Percentiles rank a stretch among this genome's conserved stretches.
These are phyloP conservation scores for Myxozyma nipponensis DNA, from an alignment of 805 yeast genomes.

Conservation along the genomic window DNA sequence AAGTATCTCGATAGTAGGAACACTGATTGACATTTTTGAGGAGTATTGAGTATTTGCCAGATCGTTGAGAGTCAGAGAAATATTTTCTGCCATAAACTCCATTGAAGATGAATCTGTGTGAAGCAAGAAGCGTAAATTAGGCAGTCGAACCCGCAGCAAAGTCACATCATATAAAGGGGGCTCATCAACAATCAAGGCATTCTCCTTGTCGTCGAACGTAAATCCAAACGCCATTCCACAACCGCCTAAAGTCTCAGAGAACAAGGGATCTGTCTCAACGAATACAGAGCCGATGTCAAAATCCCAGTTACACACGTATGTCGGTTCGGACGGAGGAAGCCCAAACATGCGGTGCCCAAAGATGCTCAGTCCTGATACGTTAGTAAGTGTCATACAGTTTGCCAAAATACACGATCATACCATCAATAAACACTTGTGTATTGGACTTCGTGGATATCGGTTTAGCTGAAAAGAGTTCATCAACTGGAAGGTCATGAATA, in stretches of 20 bases:
- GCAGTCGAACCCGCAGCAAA: constrained; percentile 54
- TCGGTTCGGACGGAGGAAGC: constrained; percentile 79
- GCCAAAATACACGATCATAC: constrained; percentile 32
- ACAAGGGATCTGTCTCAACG: constrained; percentile 49
- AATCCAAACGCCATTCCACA: constrained; percentile 51
- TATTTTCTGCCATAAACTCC: constrained; percentile 31
- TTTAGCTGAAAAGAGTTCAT: constrained; percentile 32
- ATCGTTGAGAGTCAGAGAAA: constrained; percentile 55
- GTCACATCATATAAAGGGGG: constrained; percentile 67
- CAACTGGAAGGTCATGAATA: constrained; percentile 35
- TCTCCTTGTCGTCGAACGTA: constrained; percentile 72
- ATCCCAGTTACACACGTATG: constrained; percentile 90
- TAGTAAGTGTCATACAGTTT: neutral
- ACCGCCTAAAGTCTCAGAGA: constrained; percentile 44
- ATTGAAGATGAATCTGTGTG: constrained; percentile 34
- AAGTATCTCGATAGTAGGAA: constrained; percentile 47
- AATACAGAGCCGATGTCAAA: constrained; percentile 59
- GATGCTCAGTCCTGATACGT: constrained; percentile 40
- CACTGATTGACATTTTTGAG: constrained; percentile 46
- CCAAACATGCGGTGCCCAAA: constrained; percentile 95
- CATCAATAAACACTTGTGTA: constrained; percentile 54
- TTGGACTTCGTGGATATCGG: constrained; percentile 6
- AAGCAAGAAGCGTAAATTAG: constrained; percentile 45
- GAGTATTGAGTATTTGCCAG: constrained; percentile 65
- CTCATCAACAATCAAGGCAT: constrained; percentile 56